Evolutionary conservation across 768 basidiomycete genomes (phyloP), one percentile per base, ranked within the genome.

Genomic region (Mycena galericulata): DNA sequence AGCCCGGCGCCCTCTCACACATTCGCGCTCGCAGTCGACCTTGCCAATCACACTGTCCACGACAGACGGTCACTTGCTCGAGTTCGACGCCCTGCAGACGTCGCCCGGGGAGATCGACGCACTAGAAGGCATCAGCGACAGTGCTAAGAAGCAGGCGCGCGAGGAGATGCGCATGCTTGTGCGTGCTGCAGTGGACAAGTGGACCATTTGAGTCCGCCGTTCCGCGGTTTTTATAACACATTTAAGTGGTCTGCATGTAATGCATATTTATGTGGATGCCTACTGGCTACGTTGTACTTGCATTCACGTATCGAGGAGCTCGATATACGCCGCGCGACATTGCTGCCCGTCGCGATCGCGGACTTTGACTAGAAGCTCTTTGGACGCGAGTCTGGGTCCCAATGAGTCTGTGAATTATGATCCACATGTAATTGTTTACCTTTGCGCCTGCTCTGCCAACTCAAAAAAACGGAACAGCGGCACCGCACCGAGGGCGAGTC

Each of bases 141-240:
- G 90, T 72, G 92, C 93, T 46, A 95, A 94, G 85, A 93, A 92
- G 75, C 89, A 92, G 71, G 94, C 92, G 24, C 88, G 87, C 72
- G 85, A 88, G 50, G 93, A 95, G 69, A 92, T 94, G 89, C 84
- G 87, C 5, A 81, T 88, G 65, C 81, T 95, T 34, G 88, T 94
- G 40, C 88, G 89, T 75, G 88, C 89, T 41, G 89, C 92, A 29
- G 87, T 93, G 34, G 87, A 90, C 58, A 92, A 93, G 73, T 95
- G 93, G 93, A 89, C 87, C 66, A 87, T 93, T 59, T 77, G 77
- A 74, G 83, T 73, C 67, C 38, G 54, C n/a, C 18, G 29, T 43
- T 27, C 7, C 4, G 24, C 38, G n/a, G 4, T 5, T 45, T 51
- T 29, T 38, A 51, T 66, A 66, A 30, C 59, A 30, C 59, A 65